Conservation (phyloP, 2,329 filamentous ascomycete genomes). For the Nothophoma quercina region DNA sequence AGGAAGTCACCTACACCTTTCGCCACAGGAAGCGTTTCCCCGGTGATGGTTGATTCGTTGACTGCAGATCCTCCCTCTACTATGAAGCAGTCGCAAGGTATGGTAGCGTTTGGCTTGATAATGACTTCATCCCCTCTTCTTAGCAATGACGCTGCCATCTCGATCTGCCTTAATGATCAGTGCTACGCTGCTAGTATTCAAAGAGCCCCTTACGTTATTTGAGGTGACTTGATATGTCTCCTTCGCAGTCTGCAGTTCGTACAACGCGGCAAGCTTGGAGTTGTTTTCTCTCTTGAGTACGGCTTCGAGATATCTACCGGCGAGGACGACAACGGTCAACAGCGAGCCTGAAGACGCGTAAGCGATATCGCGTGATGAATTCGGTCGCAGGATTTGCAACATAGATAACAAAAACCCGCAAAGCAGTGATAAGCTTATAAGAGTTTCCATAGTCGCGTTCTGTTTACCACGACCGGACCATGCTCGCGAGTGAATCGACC, state of each 20-base stretch:
- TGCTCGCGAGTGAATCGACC: conserved; percentile 6
- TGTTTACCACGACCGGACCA: conserved; percentile 2
- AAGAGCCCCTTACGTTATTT: background rate
- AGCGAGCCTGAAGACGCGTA: conserved; percentile 6
- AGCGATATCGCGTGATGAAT: background rate
- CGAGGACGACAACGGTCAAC: conserved; percentile 8
- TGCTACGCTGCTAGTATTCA: no score
- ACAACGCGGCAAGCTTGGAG: conserved; percentile 9
- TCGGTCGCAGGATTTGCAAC: background rate
- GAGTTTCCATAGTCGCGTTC: background rate
- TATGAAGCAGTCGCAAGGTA: conserved; percentile 21
- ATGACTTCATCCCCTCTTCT: conserved; percentile 17
- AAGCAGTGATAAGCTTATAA: conserved; percentile 8
- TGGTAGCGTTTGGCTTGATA: conserved; percentile 2
- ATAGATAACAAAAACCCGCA: background rate
- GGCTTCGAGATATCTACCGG: conserved; percentile 10
- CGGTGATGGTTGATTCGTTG: conserved; percentile 19
- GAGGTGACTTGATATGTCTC: conserved; percentile 1
- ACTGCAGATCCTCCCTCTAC: conserved; percentile 12
- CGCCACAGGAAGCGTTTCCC: conserved; percentile 12
- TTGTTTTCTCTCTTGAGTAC: conserved; percentile 10
- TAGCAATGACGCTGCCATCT: conserved; percentile 1
- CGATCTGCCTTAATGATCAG: background rate
- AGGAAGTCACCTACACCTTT: conserved; percentile 17
- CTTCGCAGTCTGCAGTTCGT: conserved; percentile 11